Base-by-base conservation (phyloP, 306 rosid genomes). In the Gynostemma pentaphyllum region DNA sequence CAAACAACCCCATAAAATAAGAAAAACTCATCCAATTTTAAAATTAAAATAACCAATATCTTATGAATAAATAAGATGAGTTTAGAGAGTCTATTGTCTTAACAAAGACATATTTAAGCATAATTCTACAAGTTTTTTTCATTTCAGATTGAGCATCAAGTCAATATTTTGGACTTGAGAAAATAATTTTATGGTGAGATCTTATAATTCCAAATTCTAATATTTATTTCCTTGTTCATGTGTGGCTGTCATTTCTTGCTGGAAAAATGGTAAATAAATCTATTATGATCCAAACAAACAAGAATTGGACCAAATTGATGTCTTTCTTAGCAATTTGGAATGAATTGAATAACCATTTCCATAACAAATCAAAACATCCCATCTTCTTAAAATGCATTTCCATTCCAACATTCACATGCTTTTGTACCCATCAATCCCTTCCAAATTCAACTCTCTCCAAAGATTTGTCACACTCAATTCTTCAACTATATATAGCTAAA, bases 351-450 rank as follows among this genome's bases (percentile, higher is more conserved):
- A 32, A 32, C 34, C 12, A 39, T 60, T 39, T 60, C 18, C 2
- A 21, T 19, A 59, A 23, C 49, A 37, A 36, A 23, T 19, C 11
- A 7, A 14, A 60, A 60, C 66, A 60, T 9, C 34, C 64, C 64
- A 59, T 30, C 16, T 59, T 37, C 46, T 36, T 21, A n/a, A n/a
- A n/a, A n/a, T n/a, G n/a, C n/a, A n/a, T 45, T 36, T 57, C 64
- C 28, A n/a, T n/a, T 24, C 64, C 64, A 57, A 57, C 64, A 34
- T 57, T 34, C 64, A 59, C 64, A 59, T 59, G 64, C 6, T 7
- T 5, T 12, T 59, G 64, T 37, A 28, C 39, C 39, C 60, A 51
- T 51, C 57, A 56, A n/a, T 2, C 62, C 24, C 29, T 19, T 54
- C 29, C 32, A 15, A 11, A 5, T 28, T 53, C 41, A 54, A 0